These are phyloP conservation scores for Agrocybe praecox DNA, from an alignment of 768 basidiomycete species.

Conservation along the genomic window DNA sequence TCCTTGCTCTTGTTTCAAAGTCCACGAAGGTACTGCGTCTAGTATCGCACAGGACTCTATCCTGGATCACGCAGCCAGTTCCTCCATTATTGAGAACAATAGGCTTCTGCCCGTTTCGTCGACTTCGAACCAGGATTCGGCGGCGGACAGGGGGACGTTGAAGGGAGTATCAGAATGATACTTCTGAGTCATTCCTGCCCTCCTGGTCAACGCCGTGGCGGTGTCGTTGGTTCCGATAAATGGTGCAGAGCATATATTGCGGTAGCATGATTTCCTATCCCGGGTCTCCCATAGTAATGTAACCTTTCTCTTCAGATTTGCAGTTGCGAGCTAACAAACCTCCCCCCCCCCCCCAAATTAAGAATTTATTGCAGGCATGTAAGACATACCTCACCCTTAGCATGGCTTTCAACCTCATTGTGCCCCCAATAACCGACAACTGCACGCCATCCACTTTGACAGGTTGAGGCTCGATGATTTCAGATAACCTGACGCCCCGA, in stretches of 20 bases:
- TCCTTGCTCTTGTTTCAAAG: neutral
- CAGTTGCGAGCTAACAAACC: neutral
- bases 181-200: conserved; percentile 23
- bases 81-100: conserved; percentile 2
- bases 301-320: neutral
- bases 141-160: conserved; percentile 30
- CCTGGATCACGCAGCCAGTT: conserved; percentile 2
- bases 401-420: conserved; percentile 21
- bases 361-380: neutral
- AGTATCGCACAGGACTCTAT: conserved; percentile 4
- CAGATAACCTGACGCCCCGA: conserved; percentile 33
- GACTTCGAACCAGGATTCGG: conserved; percentile 43
- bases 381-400: neutral
- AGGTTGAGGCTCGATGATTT: conserved; percentile 33
- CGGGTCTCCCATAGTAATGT: conserved; percentile 2
- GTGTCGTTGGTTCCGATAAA: neutral
- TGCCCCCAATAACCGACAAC: conserved; percentile 25
- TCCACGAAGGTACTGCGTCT: neutral
- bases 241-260: conserved; percentile 4
- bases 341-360: too few relatives aligned
- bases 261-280: neutral
- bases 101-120: neutral
- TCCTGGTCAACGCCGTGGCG: neutral
- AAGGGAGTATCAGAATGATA: conserved; percentile 36
- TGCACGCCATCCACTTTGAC: conserved; percentile 31